Evolutionary conservation across 768 basidiomycete species (phyloP), one percentile per base, ranked within the genome.

Genomic region (Psilocybe azurescens): DNA sequence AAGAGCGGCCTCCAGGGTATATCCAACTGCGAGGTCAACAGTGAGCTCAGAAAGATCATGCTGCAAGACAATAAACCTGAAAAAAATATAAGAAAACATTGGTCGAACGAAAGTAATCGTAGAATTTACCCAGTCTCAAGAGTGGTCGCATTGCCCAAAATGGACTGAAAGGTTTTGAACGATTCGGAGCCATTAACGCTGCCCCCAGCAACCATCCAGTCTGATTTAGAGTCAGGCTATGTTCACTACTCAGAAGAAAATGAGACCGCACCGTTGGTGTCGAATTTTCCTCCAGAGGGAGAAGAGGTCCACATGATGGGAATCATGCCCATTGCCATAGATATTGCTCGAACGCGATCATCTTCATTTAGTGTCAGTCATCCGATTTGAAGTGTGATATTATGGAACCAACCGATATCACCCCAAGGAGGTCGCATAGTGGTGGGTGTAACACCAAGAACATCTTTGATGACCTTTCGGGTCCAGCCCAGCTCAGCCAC

Each of bases 401-500:
- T n/a, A 51, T 14, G 41, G 16, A 20, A 39, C 71, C 47, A 58
- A 87, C 86, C 88, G 30, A 94, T 91, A 69, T 94, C 93, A 68
- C 93, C 92, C 65, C 82, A 93, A 47, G 93, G 93, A 46, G 92
- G 88, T 60, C 92, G 86, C 90, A 90, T 90, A 4, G 85, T 85
- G 8, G 83, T 89, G 0, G 92, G 92, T 1, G 90, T 90, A 29
- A 93, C 88, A 65, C 91, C 91, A 60, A 91, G 77, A 20, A 91
- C 84, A 1, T 71, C 72, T 75, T 90, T 88, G 79, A 99, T 96
- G 55, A 89, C 87, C 75, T 92, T 87, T 58, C 90, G 90, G 57
- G 94, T 91, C 90, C 93, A 98, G 54, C 94, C 95, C 39, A 99
- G 81, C 76, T 98, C 95, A 20, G 95, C 96, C 14, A 98, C 94